Percentiles rank a stretch among this genome's conserved stretches.
Evolutionary conservation across 768 basidiomycete species (phyloP).

Genomic region (Boletus insuetus): DNA sequence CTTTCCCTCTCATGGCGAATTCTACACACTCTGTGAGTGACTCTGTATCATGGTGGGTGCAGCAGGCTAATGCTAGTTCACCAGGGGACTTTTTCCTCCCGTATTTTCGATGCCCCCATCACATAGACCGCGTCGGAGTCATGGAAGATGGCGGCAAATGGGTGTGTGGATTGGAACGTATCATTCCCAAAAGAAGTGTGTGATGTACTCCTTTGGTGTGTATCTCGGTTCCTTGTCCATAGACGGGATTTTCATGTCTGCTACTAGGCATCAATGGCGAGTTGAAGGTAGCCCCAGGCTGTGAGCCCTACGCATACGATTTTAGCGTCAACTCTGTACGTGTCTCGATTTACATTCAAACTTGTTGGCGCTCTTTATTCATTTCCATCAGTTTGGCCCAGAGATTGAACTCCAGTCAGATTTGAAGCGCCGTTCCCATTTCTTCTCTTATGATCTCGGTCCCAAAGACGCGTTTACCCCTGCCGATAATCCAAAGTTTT

Average conservation of each 20-base stretch:
- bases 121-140: constrained; percentile 43
- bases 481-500: too few species aligned
- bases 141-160: constrained; percentile 55
- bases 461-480: too few species aligned
- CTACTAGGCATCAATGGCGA: constrained; percentile 44
- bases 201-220: constrained; percentile 50
- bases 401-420: too few species aligned
- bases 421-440: too few species aligned
- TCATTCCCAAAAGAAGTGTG: constrained; percentile 45
- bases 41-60: background rate
- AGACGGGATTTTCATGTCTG: background rate
- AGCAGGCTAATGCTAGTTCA: constrained; percentile 8
- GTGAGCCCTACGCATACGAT: too few species aligned
- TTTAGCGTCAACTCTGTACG: too few species aligned
- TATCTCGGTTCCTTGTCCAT: background rate
- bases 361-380: too few species aligned
- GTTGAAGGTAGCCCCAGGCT: too few species aligned
- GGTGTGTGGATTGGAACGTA: constrained; percentile 45
- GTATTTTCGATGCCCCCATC: too few species aligned
- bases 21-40: constrained; percentile 30
- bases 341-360: too few species aligned
- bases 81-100: constrained; percentile 59
- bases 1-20: constrained; percentile 25
- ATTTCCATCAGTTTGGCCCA: too few species aligned
- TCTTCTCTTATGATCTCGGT: too few species aligned